Evolutionary conservation across 495 filamentous ascomycete species (phyloP).

Genomic region (Penicillium ucsense): DNA sequence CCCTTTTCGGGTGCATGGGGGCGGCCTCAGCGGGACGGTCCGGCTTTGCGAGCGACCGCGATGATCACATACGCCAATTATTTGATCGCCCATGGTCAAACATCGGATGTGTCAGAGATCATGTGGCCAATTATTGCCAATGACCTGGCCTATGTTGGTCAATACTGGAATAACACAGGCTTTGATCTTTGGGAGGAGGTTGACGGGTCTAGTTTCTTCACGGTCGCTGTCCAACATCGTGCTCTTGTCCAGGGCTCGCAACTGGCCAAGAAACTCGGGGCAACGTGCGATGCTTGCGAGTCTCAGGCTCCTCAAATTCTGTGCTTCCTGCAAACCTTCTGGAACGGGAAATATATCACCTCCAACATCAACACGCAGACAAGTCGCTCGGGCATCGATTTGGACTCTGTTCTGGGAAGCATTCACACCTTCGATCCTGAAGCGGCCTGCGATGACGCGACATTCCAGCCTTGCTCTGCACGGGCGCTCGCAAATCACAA

Average conservation of each 20-base stretch:
- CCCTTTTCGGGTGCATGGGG: slow-evolving; percentile 51
- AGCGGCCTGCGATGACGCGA: slow-evolving; percentile 30
- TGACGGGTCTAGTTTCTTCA: slow-evolving; percentile 50
- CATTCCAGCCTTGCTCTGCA: slow-evolving; percentile 40
- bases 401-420: slow-evolving; percentile 46
- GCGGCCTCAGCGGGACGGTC: slow-evolving; percentile 54
- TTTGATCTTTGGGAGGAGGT: slow-evolving; percentile 65
- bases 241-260: slow-evolving; percentile 52
- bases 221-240: slow-evolving; percentile 42
- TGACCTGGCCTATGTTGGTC: slow-evolving; percentile 52
- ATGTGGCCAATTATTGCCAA: slow-evolving; percentile 47
- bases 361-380: slow-evolving; percentile 37
- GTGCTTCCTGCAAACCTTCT: slow-evolving; percentile 48
- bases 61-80: slow-evolving; percentile 27
- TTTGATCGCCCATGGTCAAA: slow-evolving; percentile 12
- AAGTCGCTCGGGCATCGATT: slow-evolving; percentile 45
- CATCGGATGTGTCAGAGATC: slow-evolving; percentile 18
- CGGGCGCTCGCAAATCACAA: slow-evolving; percentile 41
- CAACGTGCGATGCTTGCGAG: slow-evolving; percentile 36
- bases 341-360: slow-evolving; percentile 44
- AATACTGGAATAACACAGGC: slow-evolving; percentile 52
- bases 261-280: slow-evolving; percentile 38
- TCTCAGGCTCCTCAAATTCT: slow-evolving; percentile 49
- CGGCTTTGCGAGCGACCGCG: slow-evolving; percentile 31
- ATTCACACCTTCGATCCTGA: slow-evolving; percentile 52